Conservation (phyloP, 1,284 basidiomycete genomes). For the Fistulinella cinereoalba region DNA sequence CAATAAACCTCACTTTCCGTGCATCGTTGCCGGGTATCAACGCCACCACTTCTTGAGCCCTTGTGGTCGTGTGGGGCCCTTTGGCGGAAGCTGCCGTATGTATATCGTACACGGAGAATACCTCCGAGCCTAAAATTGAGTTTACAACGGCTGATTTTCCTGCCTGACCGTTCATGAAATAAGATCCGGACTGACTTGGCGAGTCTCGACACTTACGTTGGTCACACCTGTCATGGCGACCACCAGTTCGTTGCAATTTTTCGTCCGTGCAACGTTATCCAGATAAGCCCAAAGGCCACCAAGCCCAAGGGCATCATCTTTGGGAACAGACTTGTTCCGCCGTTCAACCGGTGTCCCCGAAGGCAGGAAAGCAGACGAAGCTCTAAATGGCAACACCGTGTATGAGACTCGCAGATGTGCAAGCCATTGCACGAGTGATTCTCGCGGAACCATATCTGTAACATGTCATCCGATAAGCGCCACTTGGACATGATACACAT, state of each 20-base stretch:
- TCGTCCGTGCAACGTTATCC: slow-evolving; percentile 45
- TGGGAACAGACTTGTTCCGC: slow-evolving; percentile 33
- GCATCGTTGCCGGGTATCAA: slow-evolving; percentile 38
- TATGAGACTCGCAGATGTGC: slow-evolving; percentile 62
- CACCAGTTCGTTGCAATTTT: slow-evolving; percentile 45
- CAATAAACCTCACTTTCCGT: slow-evolving; percentile 62
- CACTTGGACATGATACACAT: slow-evolving; percentile 30
- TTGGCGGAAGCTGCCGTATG: slow-evolving; percentile 48
- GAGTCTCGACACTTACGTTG: slow-evolving; percentile 51
- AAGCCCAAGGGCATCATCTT: slow-evolving; percentile 58
- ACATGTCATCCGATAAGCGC: slow-evolving; percentile 3
- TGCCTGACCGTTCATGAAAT: slow-evolving; percentile 39
- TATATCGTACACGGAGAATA: slow-evolving; percentile 61
- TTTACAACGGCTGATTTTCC: slow-evolving; percentile 86
- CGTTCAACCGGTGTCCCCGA: slow-evolving; percentile 32
- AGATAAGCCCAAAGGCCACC: slow-evolving; percentile 49
- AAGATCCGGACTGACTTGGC: background rate
- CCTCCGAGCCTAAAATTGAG: slow-evolving; percentile 57
- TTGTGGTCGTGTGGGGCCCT: slow-evolving; percentile 67
- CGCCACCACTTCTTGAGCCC: slow-evolving; percentile 61
- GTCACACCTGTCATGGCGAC: slow-evolving; percentile 76
- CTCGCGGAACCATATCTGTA: slow-evolving; percentile 81
- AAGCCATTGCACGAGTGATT: slow-evolving; percentile 79
- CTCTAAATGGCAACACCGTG: slow-evolving; percentile 81
- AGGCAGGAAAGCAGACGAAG: slow-evolving; percentile 66